Conservation (phyloP, 306 rosid genomes). For the Carpinus viminea region DNA sequence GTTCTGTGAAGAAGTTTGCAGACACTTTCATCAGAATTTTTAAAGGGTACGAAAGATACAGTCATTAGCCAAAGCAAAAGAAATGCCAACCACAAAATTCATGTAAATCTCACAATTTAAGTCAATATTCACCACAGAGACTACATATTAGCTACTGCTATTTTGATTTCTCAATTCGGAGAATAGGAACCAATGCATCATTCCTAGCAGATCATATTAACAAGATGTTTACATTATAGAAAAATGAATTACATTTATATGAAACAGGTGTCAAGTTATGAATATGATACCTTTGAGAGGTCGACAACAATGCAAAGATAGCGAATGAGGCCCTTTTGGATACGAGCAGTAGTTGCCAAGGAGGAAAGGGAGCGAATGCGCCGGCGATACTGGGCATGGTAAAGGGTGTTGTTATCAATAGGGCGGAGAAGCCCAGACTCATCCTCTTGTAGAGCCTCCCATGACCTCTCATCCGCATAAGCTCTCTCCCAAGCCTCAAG, state of each 20-base stretch:
- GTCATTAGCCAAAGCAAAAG: neutral
- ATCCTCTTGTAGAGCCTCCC: conserved; percentile 94
- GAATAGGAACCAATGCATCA: neutral
- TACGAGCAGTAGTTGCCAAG: conserved; percentile 62
- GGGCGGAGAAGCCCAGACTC: conserved; percentile 98
- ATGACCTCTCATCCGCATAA: conserved; percentile 92
- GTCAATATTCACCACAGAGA: neutral
- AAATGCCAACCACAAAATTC: neutral
- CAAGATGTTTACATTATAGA: neutral
- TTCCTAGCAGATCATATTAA: neutral
- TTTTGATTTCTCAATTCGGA: neutral
- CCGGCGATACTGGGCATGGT: conserved; percentile 88
- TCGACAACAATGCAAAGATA: conserved; percentile 73
- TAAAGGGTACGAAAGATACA: neutral
- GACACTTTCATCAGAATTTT: neutral
- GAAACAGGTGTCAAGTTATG: conserved; percentile 9
- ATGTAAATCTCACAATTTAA: neutral
- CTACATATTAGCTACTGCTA: neutral
- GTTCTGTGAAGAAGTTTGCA: neutral
- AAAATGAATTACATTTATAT: neutral
- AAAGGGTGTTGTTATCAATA: conserved; percentile 64
- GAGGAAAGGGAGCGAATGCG: conserved; percentile 76
- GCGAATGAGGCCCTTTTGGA: conserved; percentile 95
- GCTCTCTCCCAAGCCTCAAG: conserved; percentile 91
- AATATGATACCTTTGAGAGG: conserved; percentile 67